Conservation (phyloP, 768 basidiomycete species). For the Pleurotus platypus region DNA sequence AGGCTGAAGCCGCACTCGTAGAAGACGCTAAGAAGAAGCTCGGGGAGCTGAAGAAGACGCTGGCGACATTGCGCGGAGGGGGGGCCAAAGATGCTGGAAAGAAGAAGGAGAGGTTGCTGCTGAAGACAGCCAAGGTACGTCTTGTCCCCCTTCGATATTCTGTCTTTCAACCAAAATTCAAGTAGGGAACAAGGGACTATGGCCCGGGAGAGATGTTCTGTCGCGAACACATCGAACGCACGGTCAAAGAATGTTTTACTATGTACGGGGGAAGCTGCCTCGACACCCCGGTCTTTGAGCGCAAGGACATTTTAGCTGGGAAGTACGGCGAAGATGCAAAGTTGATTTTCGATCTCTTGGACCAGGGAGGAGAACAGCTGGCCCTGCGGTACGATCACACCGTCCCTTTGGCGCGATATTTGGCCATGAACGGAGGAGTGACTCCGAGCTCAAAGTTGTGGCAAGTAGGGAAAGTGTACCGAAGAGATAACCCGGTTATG, state of each 20-base stretch:
- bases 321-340: slow-evolving; percentile 99
- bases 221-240: slow-evolving; percentile 84
- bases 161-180: slow-evolving; percentile 9
- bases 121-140: slow-evolving; percentile 93
- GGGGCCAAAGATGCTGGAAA: slow-evolving; percentile 41
- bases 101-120: slow-evolving; percentile 66
- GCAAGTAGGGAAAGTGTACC: slow-evolving; percentile 99
- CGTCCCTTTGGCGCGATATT: slow-evolving; percentile 91
- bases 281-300: slow-evolving; percentile 98
- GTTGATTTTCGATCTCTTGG: slow-evolving; percentile 95
- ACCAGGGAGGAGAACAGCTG: slow-evolving; percentile 96
- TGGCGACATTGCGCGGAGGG: slow-evolving; percentile 39
- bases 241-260: slow-evolving; percentile 84
- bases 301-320: slow-evolving; percentile 91
- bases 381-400: slow-evolving; percentile 95
- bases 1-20: slow-evolving; percentile 44
- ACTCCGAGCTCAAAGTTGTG: slow-evolving; percentile 78
- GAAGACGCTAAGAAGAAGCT: slow-evolving; percentile 69
- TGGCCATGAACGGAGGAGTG: slow-evolving; percentile 93
- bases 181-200: slow-evolving; percentile 91
- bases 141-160: slow-evolving; percentile 8
- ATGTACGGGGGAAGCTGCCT: slow-evolving; percentile 88
- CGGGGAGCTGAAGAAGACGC: slow-evolving; percentile 60
- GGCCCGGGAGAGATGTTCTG: slow-evolving; percentile 93
- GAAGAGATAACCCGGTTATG: slow-evolving; percentile 95